phyloP scores from a whole-genome alignment of 2,329 filamentous ascomycete species.

The Phialophora expanda region DNA sequence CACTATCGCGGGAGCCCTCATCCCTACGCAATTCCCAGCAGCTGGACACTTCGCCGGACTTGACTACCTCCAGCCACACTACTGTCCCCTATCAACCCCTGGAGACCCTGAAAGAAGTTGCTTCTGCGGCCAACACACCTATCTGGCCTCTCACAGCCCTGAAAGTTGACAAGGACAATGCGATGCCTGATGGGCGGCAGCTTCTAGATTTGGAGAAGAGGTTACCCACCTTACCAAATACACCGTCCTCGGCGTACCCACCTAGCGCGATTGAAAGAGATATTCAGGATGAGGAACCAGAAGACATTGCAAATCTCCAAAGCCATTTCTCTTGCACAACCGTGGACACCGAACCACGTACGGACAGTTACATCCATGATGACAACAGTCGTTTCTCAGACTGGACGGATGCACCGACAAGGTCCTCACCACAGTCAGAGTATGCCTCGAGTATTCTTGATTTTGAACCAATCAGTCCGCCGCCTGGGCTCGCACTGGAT shows the following conservation, averaged over 20 bases:
- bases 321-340: slow-evolving; percentile 40
- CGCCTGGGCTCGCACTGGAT: slow-evolving; percentile 14
- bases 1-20: slow-evolving; percentile 39
- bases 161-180: slow-evolving; percentile 31
- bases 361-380: slow-evolving; percentile 28
- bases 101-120: slow-evolving; percentile 38
- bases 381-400: slow-evolving; percentile 52
- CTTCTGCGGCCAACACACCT: slow-evolving; percentile 39
- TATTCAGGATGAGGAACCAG: slow-evolving; percentile 5
- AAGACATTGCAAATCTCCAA: slow-evolving; percentile 31
- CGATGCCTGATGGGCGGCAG: slow-evolving; percentile 39
- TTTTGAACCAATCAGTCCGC: slow-evolving; percentile 34
- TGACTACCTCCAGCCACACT: slow-evolving; percentile 7
- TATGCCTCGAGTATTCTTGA: slow-evolving; percentile 32
- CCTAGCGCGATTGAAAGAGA: slow-evolving; percentile 31
- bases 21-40: slow-evolving; percentile 43
- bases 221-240: slow-evolving; percentile 54
- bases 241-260: slow-evolving; percentile 50
- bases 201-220: slow-evolving; percentile 46
- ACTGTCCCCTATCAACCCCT: slow-evolving; percentile 27
- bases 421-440: slow-evolving; percentile 40
- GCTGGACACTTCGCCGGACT: slow-evolving; percentile 34
- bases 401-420: slow-evolving; percentile 45
- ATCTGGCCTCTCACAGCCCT: slow-evolving; percentile 38
- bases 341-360: slow-evolving; percentile 34